Percentiles rank a stretch among this genome's conserved stretches.
phyloP scores from a whole-genome alignment of 768 basidiomycete genomes.

The Boletellus sp. region DNA sequence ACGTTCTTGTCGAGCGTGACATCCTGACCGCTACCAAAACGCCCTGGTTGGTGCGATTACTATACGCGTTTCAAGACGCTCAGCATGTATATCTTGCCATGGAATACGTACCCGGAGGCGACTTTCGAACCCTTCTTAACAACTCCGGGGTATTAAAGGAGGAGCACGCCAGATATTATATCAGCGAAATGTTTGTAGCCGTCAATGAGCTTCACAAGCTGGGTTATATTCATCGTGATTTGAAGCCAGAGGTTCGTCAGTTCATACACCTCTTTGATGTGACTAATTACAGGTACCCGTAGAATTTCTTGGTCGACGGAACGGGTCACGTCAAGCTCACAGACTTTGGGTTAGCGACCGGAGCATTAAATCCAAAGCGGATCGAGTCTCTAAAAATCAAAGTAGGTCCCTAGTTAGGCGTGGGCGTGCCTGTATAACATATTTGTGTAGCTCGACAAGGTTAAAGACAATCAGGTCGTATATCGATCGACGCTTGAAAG shows the following conservation, averaged over 20 bases:
- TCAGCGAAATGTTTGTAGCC: slow-evolving; percentile 94
- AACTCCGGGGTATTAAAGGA: slow-evolving; percentile 98
- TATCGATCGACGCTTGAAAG: slow-evolving; percentile 92
- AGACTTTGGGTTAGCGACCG: slow-evolving; percentile 96
- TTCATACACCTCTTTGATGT: background rate
- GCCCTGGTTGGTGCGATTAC: slow-evolving; percentile 90
- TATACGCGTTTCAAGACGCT: slow-evolving; percentile 96
- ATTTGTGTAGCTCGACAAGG: slow-evolving; percentile 77
- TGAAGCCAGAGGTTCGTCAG: slow-evolving; percentile 88
- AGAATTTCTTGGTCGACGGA: slow-evolving; percentile 97
- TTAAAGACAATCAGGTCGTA: slow-evolving; percentile 88
- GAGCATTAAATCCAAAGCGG: slow-evolving; percentile 88
- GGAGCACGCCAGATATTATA: slow-evolving; percentile 95
- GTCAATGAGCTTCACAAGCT: slow-evolving; percentile 95
- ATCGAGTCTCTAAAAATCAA: slow-evolving; percentile 95
- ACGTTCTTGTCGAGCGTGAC: slow-evolving; percentile 95
- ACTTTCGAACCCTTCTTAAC: slow-evolving; percentile 95
- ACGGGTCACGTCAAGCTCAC: slow-evolving; percentile 97
- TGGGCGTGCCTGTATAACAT: slow-evolving; percentile 1
- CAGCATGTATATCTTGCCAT: slow-evolving; percentile 93
- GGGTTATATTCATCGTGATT: slow-evolving; percentile 96
- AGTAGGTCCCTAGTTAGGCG: slow-evolving; percentile 38
- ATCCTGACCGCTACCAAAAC: slow-evolving; percentile 97
- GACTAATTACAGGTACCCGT: background rate
- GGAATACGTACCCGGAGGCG: slow-evolving; percentile 99